Percentiles rank a stretch among this genome's conserved stretches.
phyloP scores from a whole-genome alignment of 2,329 filamentous ascomycete species.

The Bipolaris zeicola region DNA sequence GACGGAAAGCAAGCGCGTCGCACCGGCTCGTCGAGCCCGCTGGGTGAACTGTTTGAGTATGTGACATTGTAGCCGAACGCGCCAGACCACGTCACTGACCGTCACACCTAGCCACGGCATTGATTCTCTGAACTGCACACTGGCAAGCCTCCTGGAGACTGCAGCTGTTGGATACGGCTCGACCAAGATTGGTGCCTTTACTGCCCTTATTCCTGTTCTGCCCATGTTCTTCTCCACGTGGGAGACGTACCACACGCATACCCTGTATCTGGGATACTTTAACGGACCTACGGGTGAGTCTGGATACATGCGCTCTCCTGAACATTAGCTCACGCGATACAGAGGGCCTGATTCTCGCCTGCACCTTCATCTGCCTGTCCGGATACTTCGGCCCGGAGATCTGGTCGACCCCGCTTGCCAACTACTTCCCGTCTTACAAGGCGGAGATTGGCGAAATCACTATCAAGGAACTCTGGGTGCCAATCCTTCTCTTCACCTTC shows the following conservation, averaged over 20 bases:
- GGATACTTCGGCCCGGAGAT: slow-evolving; percentile 87
- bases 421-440: slow-evolving; percentile 51
- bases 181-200: slow-evolving; percentile 84
- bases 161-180: slow-evolving; percentile 91
- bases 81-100: slow-evolving; percentile 32
- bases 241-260: slow-evolving; percentile 99
- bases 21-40: slow-evolving; percentile 90
- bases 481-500: slow-evolving; percentile 56
- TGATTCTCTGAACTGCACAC: slow-evolving; percentile 95
- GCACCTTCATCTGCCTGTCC: slow-evolving; percentile 81
- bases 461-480: slow-evolving; percentile 89
- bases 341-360: slow-evolving; percentile 90
- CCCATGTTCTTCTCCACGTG: slow-evolving; percentile 99
- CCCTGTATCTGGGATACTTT: slow-evolving; percentile 92
- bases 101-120: slow-evolving; percentile 74
- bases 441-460: slow-evolving; percentile 71
- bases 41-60: slow-evolving; percentile 93
- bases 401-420: slow-evolving; percentile 77
- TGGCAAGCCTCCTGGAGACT: slow-evolving; percentile 87
- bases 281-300: slow-evolving; percentile 79
- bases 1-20: slow-evolving; percentile 96
- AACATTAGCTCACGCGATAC: slow-evolving; percentile 19
- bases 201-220: slow-evolving; percentile 85
- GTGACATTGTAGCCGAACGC: slow-evolving; percentile 39
- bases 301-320: neutral